phyloP scores from a whole-genome alignment of 495 filamentous ascomycete species.

The Penicillium cosmopolitanum region DNA sequence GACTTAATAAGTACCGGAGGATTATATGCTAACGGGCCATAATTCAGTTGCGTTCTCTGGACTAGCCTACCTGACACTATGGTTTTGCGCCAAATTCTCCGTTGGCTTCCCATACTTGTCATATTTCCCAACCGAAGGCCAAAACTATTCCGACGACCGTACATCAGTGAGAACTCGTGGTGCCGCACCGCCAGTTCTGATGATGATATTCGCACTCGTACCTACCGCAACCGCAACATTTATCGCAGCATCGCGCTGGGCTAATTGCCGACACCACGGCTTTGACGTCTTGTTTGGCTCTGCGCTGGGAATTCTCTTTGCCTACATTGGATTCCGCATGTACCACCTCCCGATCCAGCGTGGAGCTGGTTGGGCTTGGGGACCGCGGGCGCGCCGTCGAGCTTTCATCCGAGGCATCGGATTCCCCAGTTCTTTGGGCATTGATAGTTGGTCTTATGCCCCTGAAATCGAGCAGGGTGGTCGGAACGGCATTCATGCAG shows the following conservation, averaged over 20 bases:
- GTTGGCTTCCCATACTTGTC: conserved; percentile 66
- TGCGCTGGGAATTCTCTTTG: conserved; percentile 57
- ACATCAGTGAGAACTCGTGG: conserved; percentile 49
- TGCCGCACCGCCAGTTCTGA: conserved; percentile 62
- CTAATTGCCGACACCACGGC: conserved; percentile 64
- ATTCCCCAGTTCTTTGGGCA: conserved; percentile 49
- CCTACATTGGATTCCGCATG: conserved; percentile 62
- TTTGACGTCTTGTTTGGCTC: conserved; percentile 67
- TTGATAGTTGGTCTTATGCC: conserved; percentile 36
- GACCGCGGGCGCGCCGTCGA: conserved; percentile 39
- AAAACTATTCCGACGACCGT: conserved; percentile 26
- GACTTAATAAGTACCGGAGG: not conserved
- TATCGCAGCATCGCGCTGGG: conserved; percentile 64
- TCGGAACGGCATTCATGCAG: not conserved
- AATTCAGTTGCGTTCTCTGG: conserved; percentile 62
- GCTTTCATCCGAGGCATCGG: conserved; percentile 67
- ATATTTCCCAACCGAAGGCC: conserved; percentile 32
- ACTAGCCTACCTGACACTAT: conserved; percentile 65
- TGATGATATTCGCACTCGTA: conserved; percentile 59
- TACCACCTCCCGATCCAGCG: conserved; percentile 70
- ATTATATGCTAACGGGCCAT: not conserved
- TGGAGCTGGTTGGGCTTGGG: conserved; percentile 61
- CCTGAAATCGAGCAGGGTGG: not conserved
- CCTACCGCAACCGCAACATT: conserved; percentile 62
- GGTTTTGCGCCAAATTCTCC: conserved; percentile 65